Percentiles rank a stretch among this genome's conserved stretches.
phyloP scores from a whole-genome alignment of 139 green algal genomes.

The Penium margaritaceum region DNA sequence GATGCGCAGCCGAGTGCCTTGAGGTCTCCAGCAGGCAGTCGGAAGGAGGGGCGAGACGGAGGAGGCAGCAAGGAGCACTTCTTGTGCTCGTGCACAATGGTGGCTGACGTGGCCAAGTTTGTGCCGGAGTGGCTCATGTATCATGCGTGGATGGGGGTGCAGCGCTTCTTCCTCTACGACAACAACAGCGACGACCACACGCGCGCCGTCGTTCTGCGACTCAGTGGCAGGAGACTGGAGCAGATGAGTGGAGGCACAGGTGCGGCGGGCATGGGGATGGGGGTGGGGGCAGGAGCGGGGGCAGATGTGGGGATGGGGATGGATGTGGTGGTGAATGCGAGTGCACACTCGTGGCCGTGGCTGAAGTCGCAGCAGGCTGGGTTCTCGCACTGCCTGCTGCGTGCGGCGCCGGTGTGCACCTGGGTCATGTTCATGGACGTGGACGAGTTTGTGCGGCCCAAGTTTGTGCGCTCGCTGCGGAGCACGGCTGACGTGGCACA shows the following conservation, averaged over 20 bases:
- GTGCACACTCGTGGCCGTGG: too few relatives aligned
- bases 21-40: not conserved
- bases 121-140: constrained; percentile 33
- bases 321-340: too few relatives aligned
- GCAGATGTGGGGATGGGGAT: too few relatives aligned
- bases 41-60: not conserved
- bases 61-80: not conserved
- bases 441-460: constrained; percentile 12
- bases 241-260: too few relatives aligned
- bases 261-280: too few relatives aligned
- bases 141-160: constrained; percentile 20
- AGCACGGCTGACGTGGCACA: too few relatives aligned
- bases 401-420: not conserved
- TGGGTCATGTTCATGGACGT: constrained; percentile 20
- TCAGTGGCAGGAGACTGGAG: too few relatives aligned
- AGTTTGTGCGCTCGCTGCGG: too few relatives aligned
- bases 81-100: constrained; percentile 30
- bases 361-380: constrained; percentile 15
- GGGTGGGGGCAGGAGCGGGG: too few relatives aligned
- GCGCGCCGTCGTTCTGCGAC: not conserved
- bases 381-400: constrained; percentile 5
- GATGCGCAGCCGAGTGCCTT: too few relatives aligned
- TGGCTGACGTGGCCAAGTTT: constrained; percentile 22
- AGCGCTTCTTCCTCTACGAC: constrained; percentile 25
- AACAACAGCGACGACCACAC: constrained; percentile 38